These are phyloP conservation scores for Cercospora nicotianae DNA, from an alignment of 2,329 filamentous ascomycete species.

Conservation along the genomic window DNA sequence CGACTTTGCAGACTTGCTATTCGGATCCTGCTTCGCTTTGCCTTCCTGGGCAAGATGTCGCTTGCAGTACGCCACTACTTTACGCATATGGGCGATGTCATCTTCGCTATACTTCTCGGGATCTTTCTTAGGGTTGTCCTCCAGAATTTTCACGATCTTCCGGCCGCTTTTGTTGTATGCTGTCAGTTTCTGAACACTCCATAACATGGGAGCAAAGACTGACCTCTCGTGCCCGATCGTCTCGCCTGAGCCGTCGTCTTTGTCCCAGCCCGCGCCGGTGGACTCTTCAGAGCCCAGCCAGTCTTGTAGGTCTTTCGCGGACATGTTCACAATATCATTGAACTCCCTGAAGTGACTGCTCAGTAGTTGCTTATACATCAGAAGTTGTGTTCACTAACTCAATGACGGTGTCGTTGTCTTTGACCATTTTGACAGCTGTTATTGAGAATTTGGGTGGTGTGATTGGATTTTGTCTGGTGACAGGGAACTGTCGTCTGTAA, in stretches of 20 bases:
- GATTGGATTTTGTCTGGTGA: not conserved
- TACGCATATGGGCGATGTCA: conserved; percentile 51
- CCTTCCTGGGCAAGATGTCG: conserved; percentile 66
- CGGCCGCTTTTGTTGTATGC: conserved; percentile 50
- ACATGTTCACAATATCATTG: conserved; percentile 68
- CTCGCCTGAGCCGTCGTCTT: conserved; percentile 59
- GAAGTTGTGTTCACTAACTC: conserved; percentile 38
- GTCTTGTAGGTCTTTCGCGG: conserved; percentile 57
- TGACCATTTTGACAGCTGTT: conserved; percentile 48
- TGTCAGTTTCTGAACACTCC: not conserved
- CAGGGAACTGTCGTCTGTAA: not conserved
- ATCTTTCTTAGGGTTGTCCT: conserved; percentile 61
- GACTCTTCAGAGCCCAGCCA: conserved; percentile 64
- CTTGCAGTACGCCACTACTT: conserved; percentile 65
- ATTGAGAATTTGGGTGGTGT: not conserved
- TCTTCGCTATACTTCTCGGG: conserved; percentile 58
- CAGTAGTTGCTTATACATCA: not conserved
- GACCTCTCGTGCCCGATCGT: conserved; percentile 63
- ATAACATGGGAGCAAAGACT: not conserved
- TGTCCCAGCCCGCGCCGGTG: conserved; percentile 59
- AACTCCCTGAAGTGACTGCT: conserved; percentile 52
- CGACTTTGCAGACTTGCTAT: conserved; percentile 58
- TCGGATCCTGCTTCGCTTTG: conserved; percentile 57
- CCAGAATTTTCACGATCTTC: conserved; percentile 63
- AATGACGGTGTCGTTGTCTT: conserved; percentile 54